A percentile compares a stretch with the other conserved stretches of the same genome.
These are phyloP conservation scores for Pythium phragmiticola DNA, from an alignment of 352 stramenopile species.

Conservation along the genomic window DNA sequence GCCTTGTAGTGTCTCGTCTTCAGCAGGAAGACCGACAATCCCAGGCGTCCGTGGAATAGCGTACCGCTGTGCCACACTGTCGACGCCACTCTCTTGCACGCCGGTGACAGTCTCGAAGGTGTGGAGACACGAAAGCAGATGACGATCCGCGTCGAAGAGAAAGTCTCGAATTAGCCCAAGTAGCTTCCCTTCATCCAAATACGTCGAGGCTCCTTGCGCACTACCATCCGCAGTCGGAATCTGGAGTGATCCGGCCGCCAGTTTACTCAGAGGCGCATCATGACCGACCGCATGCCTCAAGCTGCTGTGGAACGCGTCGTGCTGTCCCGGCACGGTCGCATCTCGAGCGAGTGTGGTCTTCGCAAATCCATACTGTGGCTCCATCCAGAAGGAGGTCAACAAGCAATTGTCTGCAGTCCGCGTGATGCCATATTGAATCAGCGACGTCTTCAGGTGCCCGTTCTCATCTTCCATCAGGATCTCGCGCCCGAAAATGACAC, in stretches of 20 bases:
- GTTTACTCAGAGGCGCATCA: slow-evolving; percentile 51
- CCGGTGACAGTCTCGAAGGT: slow-evolving; percentile 79
- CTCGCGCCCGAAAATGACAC: slow-evolving; percentile 80
- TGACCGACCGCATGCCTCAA: slow-evolving; percentile 73
- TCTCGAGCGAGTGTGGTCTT: slow-evolving; percentile 46
- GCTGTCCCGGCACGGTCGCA: slow-evolving; percentile 33
- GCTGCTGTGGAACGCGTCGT: slow-evolving; percentile 66
- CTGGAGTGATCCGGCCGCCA: background rate
- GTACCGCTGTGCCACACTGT: slow-evolving; percentile 18
- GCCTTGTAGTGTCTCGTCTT: slow-evolving; percentile 7
- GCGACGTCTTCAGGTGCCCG: slow-evolving; percentile 62
- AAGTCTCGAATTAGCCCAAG: slow-evolving; percentile 71
- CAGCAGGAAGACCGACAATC: slow-evolving; percentile 38
- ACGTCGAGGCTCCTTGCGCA: slow-evolving; percentile 33
- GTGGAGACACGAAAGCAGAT: slow-evolving; percentile 78
- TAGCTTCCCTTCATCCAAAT: slow-evolving; percentile 68
- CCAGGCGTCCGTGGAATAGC: slow-evolving; percentile 27
- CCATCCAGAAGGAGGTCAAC: slow-evolving; percentile 89
- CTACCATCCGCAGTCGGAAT: slow-evolving; percentile 24
- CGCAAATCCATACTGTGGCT: slow-evolving; percentile 75
- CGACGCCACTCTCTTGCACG: slow-evolving; percentile 43
- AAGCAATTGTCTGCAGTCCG: slow-evolving; percentile 74
- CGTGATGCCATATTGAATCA: slow-evolving; percentile 80
- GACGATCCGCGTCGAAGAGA: slow-evolving; percentile 74
- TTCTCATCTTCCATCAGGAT: slow-evolving; percentile 84